Base-by-base conservation (phyloP, 2,329 filamentous ascomycete species). In the Spiromastix sp. region DNA sequence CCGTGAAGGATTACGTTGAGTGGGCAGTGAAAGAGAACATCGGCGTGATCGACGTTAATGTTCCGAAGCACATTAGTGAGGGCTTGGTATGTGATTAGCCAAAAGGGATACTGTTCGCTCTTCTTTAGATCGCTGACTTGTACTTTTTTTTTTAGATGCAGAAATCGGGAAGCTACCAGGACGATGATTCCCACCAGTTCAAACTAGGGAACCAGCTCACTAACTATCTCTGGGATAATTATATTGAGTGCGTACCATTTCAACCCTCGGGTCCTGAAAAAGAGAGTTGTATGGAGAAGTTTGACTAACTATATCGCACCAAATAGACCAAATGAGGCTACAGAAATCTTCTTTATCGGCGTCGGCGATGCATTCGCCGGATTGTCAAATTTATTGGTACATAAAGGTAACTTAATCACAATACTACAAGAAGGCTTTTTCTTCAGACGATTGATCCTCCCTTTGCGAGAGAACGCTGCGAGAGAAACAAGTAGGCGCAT, bases 191-290 rank as follows among this genome's bases (percentile, higher is more conserved):
- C 46, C 60, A 53, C 36, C 73, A 74, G 56, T 78, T 74, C 41
- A 55, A 55, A 16, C 67, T 68, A 36, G 71, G 70, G 0, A 77
- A 81, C 42, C 79, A 89, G 41, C 65, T 95, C 8, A 76, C 89
- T 4, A 77, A 73, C 41, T 96, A 94, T 51, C 66, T 98, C 10
- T 98, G 91, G 91, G 87, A 95, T 48, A 98, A 98, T 53, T 95
- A 95, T 52, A 77, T 98, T 13, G 84, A 94, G 66, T 75, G 58
- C 48, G 66, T 46, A 11, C 13, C 19, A 17, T 17, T 12, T 20
- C 26, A 28, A 13, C 20, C 24, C 25, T 8, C 5, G 2, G 6
- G n/a, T n/a, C n/a, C n/a, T n/a, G n/a, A n/a, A n/a, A n/a, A n/a
- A n/a, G 12, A 27, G 9, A 39, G 20, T 8, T 28, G 29, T 16